These are phyloP conservation scores for Xylariaceae sp. DNA, from an alignment of 2,329 filamentous ascomycete genomes.

Conservation along the genomic window DNA sequence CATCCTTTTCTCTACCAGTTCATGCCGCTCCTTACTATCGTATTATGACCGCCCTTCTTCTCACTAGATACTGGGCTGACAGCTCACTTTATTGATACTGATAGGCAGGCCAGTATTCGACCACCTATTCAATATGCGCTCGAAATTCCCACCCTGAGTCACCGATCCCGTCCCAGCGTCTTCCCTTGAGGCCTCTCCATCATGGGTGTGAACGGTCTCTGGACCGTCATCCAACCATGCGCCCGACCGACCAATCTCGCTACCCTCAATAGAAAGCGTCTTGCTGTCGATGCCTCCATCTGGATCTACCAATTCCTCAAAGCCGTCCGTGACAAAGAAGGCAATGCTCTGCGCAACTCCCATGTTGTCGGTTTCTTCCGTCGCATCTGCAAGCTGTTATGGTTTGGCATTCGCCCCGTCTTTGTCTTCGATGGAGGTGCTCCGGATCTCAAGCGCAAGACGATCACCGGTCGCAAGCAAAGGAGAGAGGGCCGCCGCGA, in stretches of 20 bases:
- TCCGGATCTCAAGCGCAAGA: conserved; percentile 84
- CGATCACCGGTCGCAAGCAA: conserved; percentile 73
- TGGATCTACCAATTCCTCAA: conserved; percentile 99
- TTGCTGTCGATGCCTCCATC: conserved; percentile 96
- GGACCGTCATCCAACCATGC: conserved; percentile 93
- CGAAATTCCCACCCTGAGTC: conserved; percentile 5
- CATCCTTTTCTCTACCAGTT: too few species aligned
- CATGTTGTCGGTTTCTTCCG: conserved; percentile 98
- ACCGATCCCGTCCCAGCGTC: too few species aligned
- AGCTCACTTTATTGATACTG: not conserved
- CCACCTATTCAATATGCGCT: conserved; percentile 7
- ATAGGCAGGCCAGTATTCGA: not conserved
- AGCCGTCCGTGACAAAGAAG: conserved; percentile 96
- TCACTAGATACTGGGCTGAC: too few species aligned
- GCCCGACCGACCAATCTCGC: conserved; percentile 94
- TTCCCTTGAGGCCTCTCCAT: conserved; percentile 1
- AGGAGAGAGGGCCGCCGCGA: conserved; percentile 84
- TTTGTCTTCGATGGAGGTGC: conserved; percentile 98
- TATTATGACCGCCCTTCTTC: not conserved
- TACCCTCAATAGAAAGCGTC: conserved; percentile 90
- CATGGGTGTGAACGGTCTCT: conserved; percentile 98
- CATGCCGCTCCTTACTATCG: not conserved
- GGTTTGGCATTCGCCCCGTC: conserved; percentile 92
- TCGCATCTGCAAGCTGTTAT: conserved; percentile 94
- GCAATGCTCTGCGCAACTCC: conserved; percentile 91